These are phyloP conservation scores for Neoascochyta sp. DNA, from an alignment of 2,329 filamentous ascomycete species.

Conservation along the genomic window DNA sequence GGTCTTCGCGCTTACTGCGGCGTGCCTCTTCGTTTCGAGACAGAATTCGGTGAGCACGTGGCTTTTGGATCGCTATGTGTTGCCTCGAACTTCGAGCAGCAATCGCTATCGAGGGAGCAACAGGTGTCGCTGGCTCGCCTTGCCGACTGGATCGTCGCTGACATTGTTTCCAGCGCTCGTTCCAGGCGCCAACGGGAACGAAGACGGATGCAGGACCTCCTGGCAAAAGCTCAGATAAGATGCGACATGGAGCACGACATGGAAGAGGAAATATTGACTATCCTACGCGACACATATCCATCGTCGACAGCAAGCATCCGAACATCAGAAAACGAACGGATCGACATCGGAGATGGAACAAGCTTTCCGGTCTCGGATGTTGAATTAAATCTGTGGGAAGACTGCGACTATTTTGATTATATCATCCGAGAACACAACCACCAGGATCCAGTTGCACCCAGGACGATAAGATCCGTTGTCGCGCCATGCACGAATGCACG, in stretches of 20 bases:
- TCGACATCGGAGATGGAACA: constrained; percentile 25
- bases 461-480: constrained; percentile 40
- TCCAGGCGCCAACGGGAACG: constrained; percentile 42
- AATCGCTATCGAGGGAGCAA: constrained; percentile 29
- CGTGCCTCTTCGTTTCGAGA: constrained; percentile 40
- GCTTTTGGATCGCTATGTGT: constrained; percentile 46
- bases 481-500: constrained; percentile 36
- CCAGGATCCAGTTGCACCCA: constrained; percentile 17
- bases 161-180: constrained; percentile 41
- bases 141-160: constrained; percentile 41
- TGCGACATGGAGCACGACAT: constrained; percentile 18
- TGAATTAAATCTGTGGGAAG: constrained; percentile 46
- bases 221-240: constrained; percentile 23
- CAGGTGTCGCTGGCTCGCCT: constrained; percentile 37
- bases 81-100: constrained; percentile 36
- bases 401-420: constrained; percentile 40
- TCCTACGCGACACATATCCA: constrained; percentile 37
- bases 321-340: constrained; percentile 13
- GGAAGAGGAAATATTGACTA: constrained; percentile 24
- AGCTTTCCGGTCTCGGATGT: constrained; percentile 28
- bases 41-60: constrained; percentile 41
- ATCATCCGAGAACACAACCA: constrained; percentile 40
- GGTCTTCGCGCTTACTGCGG: constrained; percentile 45
- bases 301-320: constrained; percentile 29
- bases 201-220: constrained; percentile 37